Percentiles rank a stretch among this genome's conserved stretches.
Evolutionary conservation across 2,329 filamentous ascomycete genomes (phyloP).

Genomic region (Tolypocladium nubicola): DNA sequence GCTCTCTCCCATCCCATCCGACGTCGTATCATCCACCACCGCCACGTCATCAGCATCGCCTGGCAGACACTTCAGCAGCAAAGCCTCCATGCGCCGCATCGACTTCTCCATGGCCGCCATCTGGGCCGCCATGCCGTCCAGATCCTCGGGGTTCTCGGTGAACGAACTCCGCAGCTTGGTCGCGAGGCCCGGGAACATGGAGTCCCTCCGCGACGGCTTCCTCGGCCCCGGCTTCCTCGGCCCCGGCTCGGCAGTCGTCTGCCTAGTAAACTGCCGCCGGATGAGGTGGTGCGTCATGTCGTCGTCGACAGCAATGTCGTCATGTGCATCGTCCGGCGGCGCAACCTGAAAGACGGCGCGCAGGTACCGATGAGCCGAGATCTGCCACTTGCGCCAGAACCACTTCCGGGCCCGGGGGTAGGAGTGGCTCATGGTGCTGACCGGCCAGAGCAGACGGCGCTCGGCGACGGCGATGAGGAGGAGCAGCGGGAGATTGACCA

Average conservation of each 20-base stretch:
- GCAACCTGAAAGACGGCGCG: slow-evolving; percentile 63
- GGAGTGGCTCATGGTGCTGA: slow-evolving; percentile 8
- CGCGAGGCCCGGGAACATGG: slow-evolving; percentile 41
- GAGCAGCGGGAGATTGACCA: slow-evolving; percentile 66
- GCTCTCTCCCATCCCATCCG: slow-evolving; percentile 16
- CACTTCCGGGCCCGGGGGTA: slow-evolving; percentile 21
- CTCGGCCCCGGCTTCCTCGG: slow-evolving; percentile 4
- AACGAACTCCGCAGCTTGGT: slow-evolving; percentile 38
- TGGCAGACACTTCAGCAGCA: slow-evolving; percentile 29
- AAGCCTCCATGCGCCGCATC: slow-evolving; percentile 35
- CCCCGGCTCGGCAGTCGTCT: slow-evolving; percentile 24
- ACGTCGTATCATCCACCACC: slow-evolving; percentile 12
- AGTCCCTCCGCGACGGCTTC: slow-evolving; percentile 39
- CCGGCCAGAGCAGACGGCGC: slow-evolving; percentile 54
- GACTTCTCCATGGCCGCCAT: slow-evolving; percentile 40
- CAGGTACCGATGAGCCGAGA: slow-evolving; percentile 62
- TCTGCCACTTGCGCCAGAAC: slow-evolving; percentile 58
- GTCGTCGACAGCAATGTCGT: slow-evolving; percentile 49
- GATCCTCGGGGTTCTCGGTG: slow-evolving; percentile 30
- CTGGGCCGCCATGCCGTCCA: slow-evolving; percentile 30
- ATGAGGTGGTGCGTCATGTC: slow-evolving; percentile 48
- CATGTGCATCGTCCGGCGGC: slow-evolving; percentile 49
- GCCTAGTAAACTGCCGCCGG: slow-evolving; percentile 42
- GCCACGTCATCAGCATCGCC: slow-evolving; percentile 11
- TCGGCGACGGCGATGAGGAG: slow-evolving; percentile 62